Evolutionary conservation across 2,329 filamentous ascomycete species (phyloP), one percentile per base, ranked within the genome.

Genomic region (Coleophoma eucalyptorum): DNA sequence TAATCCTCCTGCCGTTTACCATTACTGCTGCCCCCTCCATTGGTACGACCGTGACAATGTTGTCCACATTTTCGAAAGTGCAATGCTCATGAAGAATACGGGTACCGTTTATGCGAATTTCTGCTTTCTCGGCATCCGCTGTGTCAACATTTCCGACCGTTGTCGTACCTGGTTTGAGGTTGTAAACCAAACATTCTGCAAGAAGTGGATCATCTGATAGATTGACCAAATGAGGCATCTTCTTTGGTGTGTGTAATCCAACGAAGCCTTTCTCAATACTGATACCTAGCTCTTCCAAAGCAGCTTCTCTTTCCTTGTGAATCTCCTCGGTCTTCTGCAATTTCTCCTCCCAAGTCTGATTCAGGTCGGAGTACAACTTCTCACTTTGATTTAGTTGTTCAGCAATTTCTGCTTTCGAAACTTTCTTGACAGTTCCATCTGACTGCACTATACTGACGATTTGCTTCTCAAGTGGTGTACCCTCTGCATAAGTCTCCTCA

Each of bases 341-440:
- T 70, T 97, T 97, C 72, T 99, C 83, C 72, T 99, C 94, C 94
- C 94, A 99, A 0, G 94, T 99, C 72, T 99, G 92, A 64, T 99
- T 99, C 49, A 99, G 81, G 67, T 99, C 94, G 46, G 88, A 86
- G 64, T 97, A 89, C 18, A 99, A 80, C 71, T 99, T 99, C 72
- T 99, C 94, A 57, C 90, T 96, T 68, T 97, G 94, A 61, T 86
- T 92, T 21, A 99, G 77, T 68, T 99, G 95, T 67, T 99, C 94
- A 5, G 91, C 90, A 67, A 99, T 99, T 66, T 99, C 94, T 2
- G 94, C 94, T 69, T 99, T 99, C 47, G 92, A 97, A 35, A 99
- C 94, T 67, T 95, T 95, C 73, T 96, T 97, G 58, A 96, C 77
- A 1, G 82, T 80, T 11, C 94, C 94, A 66, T 97, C 94, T 1